These are phyloP conservation scores for Amanita exitialis DNA, from an alignment of 768 basidiomycete genomes.

Conservation along the genomic window DNA sequence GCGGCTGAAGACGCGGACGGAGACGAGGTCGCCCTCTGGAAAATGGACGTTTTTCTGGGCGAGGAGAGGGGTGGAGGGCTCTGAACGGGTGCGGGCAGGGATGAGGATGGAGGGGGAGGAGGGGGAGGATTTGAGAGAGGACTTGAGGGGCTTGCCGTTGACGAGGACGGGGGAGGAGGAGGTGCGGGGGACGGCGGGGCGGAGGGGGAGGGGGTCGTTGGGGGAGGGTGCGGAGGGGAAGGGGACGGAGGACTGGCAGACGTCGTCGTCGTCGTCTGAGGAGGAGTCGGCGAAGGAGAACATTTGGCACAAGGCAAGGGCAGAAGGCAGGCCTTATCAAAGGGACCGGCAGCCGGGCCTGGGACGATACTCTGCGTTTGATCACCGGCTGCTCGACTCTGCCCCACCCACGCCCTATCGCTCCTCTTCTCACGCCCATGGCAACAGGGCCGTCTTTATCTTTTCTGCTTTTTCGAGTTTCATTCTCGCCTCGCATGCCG, in stretches of 20 bases:
- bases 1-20: conserved; percentile 51
- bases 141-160: conserved; percentile 82
- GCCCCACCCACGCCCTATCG: no score
- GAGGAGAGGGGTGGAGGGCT: conserved; percentile 44
- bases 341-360: neutral
- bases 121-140: conserved; percentile 63
- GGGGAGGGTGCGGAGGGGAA: conserved; percentile 9
- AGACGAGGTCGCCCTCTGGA: conserved; percentile 55
- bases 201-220: conserved; percentile 12
- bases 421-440: no score
- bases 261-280: conserved; percentile 8
- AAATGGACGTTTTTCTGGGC: conserved; percentile 81
- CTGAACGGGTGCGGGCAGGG: conserved; percentile 34
- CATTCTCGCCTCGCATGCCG: no score
- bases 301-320: neutral
- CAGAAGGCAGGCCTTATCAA: neutral
- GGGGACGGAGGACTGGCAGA: conserved; percentile 15
- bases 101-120: conserved; percentile 38
- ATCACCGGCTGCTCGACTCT: no score
- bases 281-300: neutral
- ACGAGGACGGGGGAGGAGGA: conserved; percentile 35
- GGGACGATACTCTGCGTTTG: no score
- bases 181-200: conserved; percentile 26
- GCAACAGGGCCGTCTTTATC: no score
- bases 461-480: no score